Percentiles rank a stretch among this genome's conserved stretches.
These are phyloP conservation scores for Eucalyptus erythrocorys DNA, from an alignment of 345 rosid genomes.

Conservation along the genomic window DNA sequence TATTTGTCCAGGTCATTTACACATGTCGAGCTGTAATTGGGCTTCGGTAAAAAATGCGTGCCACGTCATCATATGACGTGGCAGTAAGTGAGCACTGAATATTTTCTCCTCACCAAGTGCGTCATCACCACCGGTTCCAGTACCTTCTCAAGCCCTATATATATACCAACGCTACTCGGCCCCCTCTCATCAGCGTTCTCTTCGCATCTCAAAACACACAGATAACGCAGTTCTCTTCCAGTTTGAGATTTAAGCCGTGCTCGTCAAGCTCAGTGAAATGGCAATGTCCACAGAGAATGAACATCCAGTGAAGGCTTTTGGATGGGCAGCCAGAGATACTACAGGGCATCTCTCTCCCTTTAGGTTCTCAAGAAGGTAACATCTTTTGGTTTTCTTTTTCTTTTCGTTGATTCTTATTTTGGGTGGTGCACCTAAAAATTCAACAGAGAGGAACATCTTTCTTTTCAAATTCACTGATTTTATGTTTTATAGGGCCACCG, in stretches of 20 bases:
- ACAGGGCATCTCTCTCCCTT: not conserved
- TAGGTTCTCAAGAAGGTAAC: slow-evolving; percentile 4
- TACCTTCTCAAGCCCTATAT: not conserved
- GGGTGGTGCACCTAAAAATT: not conserved
- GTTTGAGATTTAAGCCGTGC: too few species aligned
- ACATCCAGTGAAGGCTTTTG: not conserved
- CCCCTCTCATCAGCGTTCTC: too few species aligned
- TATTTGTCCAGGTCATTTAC: too few species aligned
- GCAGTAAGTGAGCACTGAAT: too few species aligned
- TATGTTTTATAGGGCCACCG: slow-evolving; percentile 2
- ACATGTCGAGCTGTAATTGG: too few species aligned
- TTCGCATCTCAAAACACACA: too few species aligned
- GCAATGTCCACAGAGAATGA: not conserved
- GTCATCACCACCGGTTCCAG: not conserved
- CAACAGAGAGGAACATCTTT: not conserved
- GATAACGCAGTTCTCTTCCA: not conserved
- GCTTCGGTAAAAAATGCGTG: too few species aligned
- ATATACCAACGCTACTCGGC: not conserved
- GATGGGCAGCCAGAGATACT: slow-evolving; percentile 5
- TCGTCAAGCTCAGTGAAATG: not conserved
- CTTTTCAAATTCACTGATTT: too few species aligned
- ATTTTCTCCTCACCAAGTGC: not conserved
- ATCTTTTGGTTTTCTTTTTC: not conserved
- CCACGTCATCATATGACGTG: too few species aligned
- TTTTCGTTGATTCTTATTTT: too few species aligned